Conservation (phyloP, 805 yeast genomes). For the Candida nanaspora region DNA sequence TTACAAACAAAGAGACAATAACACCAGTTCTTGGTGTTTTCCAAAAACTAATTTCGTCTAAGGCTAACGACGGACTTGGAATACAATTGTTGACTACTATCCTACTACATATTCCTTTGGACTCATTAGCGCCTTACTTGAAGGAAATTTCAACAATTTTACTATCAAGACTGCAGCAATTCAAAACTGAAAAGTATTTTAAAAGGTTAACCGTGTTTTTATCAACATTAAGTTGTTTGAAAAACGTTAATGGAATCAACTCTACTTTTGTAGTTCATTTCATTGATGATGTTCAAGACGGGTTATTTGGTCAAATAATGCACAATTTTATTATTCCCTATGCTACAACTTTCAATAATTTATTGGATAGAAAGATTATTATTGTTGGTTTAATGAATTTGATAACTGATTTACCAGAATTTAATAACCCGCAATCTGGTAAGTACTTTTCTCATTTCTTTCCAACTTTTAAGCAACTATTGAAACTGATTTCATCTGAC, state of each 20-base stretch:
- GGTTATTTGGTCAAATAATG: conserved; percentile 45
- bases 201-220: conserved; percentile 64
- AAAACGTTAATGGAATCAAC: conserved; percentile 15
- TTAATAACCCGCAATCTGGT: conserved; percentile 24
- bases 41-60: conserved; percentile 85
- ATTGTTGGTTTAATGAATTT: conserved; percentile 43
- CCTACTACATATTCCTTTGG: conserved; percentile 47
- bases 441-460: conserved; percentile 35
- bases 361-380: conserved; percentile 37
- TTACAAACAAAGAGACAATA: conserved; percentile 32
- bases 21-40: conserved; percentile 92
- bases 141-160: conserved; percentile 71
- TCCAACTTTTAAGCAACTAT: conserved; percentile 35
- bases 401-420: conserved; percentile 26
- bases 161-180: conserved; percentile 70
- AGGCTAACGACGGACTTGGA: conserved; percentile 72
- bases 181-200: conserved; percentile 76
- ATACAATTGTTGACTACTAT: conserved; percentile 77
- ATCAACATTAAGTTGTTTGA: conserved; percentile 22
- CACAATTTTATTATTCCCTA: conserved; percentile 45
- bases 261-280: conserved; percentile 48
- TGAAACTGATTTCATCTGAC: conserved; percentile 28
- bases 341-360: conserved; percentile 33
- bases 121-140: conserved; percentile 42
- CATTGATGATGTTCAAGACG: conserved; percentile 66